A percentile compares a stretch with the other conserved stretches of the same genome.
Evolutionary conservation across 352 stramenopile species (phyloP).

Genomic region (Globisporangium abappressorium): DNA sequence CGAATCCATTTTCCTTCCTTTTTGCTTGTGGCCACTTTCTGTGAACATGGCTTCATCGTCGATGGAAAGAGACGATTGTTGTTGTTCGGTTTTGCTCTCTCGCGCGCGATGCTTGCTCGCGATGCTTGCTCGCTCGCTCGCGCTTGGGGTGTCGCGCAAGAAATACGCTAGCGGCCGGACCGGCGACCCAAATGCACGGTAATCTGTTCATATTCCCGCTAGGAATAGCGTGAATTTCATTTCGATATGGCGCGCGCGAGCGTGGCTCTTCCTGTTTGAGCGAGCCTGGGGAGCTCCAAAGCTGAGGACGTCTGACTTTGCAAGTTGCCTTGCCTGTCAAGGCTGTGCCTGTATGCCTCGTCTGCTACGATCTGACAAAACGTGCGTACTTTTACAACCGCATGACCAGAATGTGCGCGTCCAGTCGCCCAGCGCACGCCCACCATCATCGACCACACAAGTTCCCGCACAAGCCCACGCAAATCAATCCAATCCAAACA

Average conservation of each 20-base stretch:
- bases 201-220: background rate
- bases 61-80: conserved; percentile 1
- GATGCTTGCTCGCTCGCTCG: background rate
- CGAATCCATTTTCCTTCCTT: background rate
- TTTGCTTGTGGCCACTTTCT: background rate
- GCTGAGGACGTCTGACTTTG: background rate
- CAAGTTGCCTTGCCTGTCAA: background rate
- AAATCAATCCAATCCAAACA: background rate
- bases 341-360: background rate
- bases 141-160: background rate
- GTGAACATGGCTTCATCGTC: background rate
- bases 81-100: conserved; percentile 6
- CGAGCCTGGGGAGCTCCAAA: no score
- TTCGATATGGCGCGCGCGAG: background rate
- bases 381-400: conserved; percentile 6
- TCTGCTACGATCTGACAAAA: conserved; percentile 7
- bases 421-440: background rate
- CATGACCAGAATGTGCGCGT: conserved; percentile 3
- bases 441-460: background rate
- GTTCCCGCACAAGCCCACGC: background rate
- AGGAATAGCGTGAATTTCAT: conserved; percentile 1
- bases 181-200: background rate
- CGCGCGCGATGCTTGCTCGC: background rate
- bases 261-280: background rate
- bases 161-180: background rate